A percentile compares a stretch with the other conserved stretches of the same genome.
phyloP scores from a whole-genome alignment of 2,329 filamentous ascomycete species.

The Stemphylium lycopersici region DNA sequence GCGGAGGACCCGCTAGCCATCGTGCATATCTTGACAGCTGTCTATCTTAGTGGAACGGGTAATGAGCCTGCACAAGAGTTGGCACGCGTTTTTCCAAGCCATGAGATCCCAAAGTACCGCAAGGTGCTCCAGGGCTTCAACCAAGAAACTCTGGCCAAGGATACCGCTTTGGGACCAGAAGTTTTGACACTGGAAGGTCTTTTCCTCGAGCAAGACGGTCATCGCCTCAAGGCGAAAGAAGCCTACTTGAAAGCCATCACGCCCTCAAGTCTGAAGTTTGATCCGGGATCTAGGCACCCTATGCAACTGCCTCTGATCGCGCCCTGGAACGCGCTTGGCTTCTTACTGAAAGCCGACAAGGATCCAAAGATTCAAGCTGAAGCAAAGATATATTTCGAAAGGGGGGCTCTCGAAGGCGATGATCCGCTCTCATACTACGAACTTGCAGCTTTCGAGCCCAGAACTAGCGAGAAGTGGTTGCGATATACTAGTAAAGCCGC shows the following conservation, averaged over 20 bases:
- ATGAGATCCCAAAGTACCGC: slow-evolving; percentile 27
- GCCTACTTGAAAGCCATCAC: slow-evolving; percentile 33
- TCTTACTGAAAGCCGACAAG: slow-evolving; percentile 24
- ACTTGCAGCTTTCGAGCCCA: slow-evolving; percentile 37
- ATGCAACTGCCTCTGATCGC: slow-evolving; percentile 33
- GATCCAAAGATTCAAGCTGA: slow-evolving; percentile 20
- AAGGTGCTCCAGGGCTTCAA: slow-evolving; percentile 28
- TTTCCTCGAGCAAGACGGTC: slow-evolving; percentile 37
- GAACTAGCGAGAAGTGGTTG: slow-evolving; percentile 48
- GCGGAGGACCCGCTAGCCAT: slow-evolving; percentile 37
- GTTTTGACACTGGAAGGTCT: slow-evolving; percentile 39
- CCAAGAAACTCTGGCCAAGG: slow-evolving; percentile 16
- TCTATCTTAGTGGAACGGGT: slow-evolving; percentile 25
- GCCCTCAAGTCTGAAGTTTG: slow-evolving; percentile 19
- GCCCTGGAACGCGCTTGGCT: slow-evolving; percentile 43
- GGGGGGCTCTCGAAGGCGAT: slow-evolving; percentile 48
- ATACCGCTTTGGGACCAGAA: slow-evolving; percentile 23
- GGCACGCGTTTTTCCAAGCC: slow-evolving; percentile 22
- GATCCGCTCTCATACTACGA: slow-evolving; percentile 53
- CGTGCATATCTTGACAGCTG: slow-evolving; percentile 36
- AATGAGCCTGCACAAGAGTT: slow-evolving; percentile 20
- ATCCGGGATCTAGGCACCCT: slow-evolving; percentile 23
- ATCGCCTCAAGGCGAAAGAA: slow-evolving; percentile 24
- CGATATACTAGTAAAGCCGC: slow-evolving; percentile 55
- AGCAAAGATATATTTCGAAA: slow-evolving; percentile 42